phyloP scores from a whole-genome alignment of 805 yeast genomes.

The Metschnikowia baotianmanensis region DNA sequence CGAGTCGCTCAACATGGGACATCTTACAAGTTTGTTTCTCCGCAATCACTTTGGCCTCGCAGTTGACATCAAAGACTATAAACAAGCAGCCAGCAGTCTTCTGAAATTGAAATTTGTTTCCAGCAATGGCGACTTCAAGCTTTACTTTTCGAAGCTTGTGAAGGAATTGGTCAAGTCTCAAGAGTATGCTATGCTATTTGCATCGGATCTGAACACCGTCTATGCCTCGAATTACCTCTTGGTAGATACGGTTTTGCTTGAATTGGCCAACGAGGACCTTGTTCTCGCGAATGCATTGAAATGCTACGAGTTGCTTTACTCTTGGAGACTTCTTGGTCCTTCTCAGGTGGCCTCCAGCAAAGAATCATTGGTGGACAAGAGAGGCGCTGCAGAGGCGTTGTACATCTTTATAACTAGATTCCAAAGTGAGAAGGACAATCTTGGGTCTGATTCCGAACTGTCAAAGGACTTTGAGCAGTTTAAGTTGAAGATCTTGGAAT shows the following conservation, averaged over 20 bases:
- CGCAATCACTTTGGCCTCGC: constrained; percentile 15
- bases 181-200: constrained; percentile 25
- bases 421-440: constrained; percentile 23
- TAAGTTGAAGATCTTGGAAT: constrained; percentile 39
- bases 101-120: constrained; percentile 5
- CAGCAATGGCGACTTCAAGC: constrained; percentile 13
- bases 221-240: constrained; percentile 27
- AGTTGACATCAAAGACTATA: constrained; percentile 10
- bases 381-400: constrained; percentile 45
- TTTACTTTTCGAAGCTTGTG: constrained; percentile 26
- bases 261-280: constrained; percentile 32
- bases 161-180: constrained; percentile 25
- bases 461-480: constrained; percentile 30
- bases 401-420: constrained; percentile 38
- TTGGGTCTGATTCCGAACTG: constrained; percentile 15
- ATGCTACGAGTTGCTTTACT: constrained; percentile 37
- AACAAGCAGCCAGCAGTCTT: constrained; percentile 15
- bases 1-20: background rate
- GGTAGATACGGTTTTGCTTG: constrained; percentile 33
- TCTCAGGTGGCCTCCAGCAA: background rate
- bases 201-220: constrained; percentile 17
- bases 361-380: constrained; percentile 24
- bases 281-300: constrained; percentile 29
- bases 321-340: constrained; percentile 36
- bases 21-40: constrained; percentile 10